Evolutionary conservation across 768 basidiomycete genomes (phyloP).

Genomic region (Coprinopsis marcescibilis): DNA sequence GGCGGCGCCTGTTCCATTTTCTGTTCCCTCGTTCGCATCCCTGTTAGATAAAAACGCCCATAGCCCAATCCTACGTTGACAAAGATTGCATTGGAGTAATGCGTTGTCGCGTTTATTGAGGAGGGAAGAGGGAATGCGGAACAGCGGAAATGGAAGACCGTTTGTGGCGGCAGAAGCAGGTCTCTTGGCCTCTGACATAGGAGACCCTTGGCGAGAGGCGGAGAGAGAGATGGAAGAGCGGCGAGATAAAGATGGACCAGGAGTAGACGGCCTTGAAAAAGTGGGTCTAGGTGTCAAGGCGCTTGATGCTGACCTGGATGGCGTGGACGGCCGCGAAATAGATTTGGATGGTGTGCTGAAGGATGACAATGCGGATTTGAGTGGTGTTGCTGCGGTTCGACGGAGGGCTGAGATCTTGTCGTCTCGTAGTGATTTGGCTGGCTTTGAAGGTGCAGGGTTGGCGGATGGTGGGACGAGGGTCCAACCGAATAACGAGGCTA

Average conservation of each 20-base stretch:
- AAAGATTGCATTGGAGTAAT: conserved; percentile 60
- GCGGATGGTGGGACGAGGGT: conserved; percentile 30
- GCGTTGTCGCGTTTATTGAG: conserved; percentile 38
- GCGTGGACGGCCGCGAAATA: background rate
- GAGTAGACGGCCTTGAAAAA: conserved; percentile 9
- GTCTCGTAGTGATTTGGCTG: conserved; percentile 25
- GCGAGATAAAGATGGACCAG: conserved; percentile 13
- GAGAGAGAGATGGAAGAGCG: conserved; percentile 15
- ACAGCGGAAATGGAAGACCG: conserved; percentile 13
- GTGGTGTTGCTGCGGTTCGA: background rate
- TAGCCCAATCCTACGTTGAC: conserved; percentile 73
- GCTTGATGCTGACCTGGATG: background rate
- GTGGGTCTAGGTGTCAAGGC: background rate
- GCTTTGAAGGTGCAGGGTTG: conserved; percentile 26
- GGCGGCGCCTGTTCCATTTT: conserved; percentile 4
- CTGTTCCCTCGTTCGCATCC: background rate
- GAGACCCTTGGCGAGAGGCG: conserved; percentile 17
- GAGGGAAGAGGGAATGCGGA: conserved; percentile 23
- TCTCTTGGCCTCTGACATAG: conserved; percentile 20
- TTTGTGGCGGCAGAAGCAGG: conserved; percentile 15
- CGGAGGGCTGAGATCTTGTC: background rate
- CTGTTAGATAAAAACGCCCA: conserved; percentile 50
- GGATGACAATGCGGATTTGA: background rate
- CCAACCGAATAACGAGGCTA: conserved; percentile 50
- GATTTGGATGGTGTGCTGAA: conserved; percentile 1